phyloP scores from a whole-genome alignment of 2,329 filamentous ascomycete species.

The Ascochyta viciae-villosae region DNA sequence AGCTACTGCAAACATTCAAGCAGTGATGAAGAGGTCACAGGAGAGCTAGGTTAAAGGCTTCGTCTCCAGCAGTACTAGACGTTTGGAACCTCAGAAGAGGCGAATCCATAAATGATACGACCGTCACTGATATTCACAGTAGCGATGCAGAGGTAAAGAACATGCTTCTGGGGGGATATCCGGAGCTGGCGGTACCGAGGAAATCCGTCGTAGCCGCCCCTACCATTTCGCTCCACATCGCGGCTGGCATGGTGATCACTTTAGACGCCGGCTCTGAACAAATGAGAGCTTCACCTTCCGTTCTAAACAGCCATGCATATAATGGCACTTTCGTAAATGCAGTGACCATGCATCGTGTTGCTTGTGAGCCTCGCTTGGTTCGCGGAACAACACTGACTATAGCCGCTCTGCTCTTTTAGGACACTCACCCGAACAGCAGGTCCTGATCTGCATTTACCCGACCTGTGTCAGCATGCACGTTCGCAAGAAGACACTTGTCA shows the following conservation, averaged over 20 bases:
- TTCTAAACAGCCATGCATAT: too few relatives aligned
- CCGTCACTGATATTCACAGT: too few relatives aligned
- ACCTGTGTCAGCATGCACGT: not conserved
- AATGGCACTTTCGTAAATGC: not conserved
- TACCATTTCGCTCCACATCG: not conserved
- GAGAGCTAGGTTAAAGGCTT: too few relatives aligned
- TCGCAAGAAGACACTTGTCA: not conserved
- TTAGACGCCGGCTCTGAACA: not conserved
- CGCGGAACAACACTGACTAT: not conserved
- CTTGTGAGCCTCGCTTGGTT: not conserved
- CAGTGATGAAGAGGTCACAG: too few relatives aligned
- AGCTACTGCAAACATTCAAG: too few relatives aligned
- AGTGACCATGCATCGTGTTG: not conserved
- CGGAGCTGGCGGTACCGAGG: not conserved
- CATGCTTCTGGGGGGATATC: not conserved
- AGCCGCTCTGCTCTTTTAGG: not conserved
- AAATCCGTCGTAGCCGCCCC: not conserved
- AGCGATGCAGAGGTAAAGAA: too few relatives aligned
- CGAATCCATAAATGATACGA: too few relatives aligned
- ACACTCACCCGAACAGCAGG: not conserved
- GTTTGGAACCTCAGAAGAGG: too few relatives aligned
- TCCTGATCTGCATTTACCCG: not conserved
- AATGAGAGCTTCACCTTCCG: not conserved
- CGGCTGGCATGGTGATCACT: not conserved
- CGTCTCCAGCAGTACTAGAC: too few relatives aligned